phyloP scores from a whole-genome alignment of 768 basidiomycete genomes.

The Mycena rosella region DNA sequence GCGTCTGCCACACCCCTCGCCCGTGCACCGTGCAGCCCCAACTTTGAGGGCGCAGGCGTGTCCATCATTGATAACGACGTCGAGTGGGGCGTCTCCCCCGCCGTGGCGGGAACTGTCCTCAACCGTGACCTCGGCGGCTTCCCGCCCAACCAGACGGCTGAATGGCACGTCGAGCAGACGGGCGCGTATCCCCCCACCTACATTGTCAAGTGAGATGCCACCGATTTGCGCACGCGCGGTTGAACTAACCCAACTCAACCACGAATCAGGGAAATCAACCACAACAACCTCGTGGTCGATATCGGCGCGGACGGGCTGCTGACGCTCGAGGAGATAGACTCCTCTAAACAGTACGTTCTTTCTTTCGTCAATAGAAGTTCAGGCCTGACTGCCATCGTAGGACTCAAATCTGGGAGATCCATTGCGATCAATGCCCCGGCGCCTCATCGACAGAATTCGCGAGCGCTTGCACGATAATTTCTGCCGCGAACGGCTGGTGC shows the following conservation, averaged over 20 bases:
- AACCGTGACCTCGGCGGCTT: neutral
- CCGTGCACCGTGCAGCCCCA: too few species aligned
- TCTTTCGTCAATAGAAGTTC: neutral
- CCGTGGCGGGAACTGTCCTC: constrained; percentile 19
- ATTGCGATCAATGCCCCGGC: constrained; percentile 18
- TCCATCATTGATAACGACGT: constrained; percentile 21
- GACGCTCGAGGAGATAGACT: constrained; percentile 2
- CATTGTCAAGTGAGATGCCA: constrained; percentile 11
- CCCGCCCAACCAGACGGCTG: constrained; percentile 16
- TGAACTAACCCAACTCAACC: neutral
- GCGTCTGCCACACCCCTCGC: neutral
- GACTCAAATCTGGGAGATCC: constrained; percentile 23
- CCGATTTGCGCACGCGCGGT: neutral
- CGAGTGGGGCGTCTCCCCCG: constrained; percentile 25
- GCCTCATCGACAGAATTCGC: constrained; percentile 23
- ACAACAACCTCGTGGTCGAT: constrained; percentile 23
- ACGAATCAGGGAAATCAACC: neutral
- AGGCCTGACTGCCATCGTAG: neutral
- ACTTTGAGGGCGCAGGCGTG: constrained; percentile 33
- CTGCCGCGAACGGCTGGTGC: constrained; percentile 9
- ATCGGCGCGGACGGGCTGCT: neutral
- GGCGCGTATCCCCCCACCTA: constrained; percentile 1
- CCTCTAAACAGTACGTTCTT: constrained; percentile 6
- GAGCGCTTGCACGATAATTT: constrained; percentile 16
- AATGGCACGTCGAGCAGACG: constrained; percentile 28